These are phyloP conservation scores for Mycena belliarum DNA, from an alignment of 768 basidiomycete species.

Conservation along the genomic window DNA sequence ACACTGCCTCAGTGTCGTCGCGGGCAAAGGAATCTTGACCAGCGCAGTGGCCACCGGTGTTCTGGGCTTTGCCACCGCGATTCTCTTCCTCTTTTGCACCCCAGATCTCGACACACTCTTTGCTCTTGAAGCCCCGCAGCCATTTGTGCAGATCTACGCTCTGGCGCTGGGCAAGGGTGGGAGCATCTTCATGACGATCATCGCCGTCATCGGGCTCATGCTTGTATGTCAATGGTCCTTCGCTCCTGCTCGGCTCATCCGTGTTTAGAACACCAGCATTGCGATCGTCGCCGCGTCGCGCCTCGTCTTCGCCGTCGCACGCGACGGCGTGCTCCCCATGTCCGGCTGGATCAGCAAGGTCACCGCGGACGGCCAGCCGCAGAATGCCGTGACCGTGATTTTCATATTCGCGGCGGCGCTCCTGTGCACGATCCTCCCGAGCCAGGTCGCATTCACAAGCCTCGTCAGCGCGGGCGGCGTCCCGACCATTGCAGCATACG, in stretches of 20 bases:
- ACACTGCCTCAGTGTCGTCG: slow-evolving; percentile 53
- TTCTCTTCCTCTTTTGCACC: slow-evolving; percentile 83
- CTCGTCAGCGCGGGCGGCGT: slow-evolving; percentile 84
- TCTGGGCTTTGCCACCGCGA: slow-evolving; percentile 75
- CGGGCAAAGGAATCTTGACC: slow-evolving; percentile 79
- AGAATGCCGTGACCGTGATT: slow-evolving; percentile 86
- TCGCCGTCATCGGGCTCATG: slow-evolving; percentile 81
- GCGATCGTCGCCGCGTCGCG: slow-evolving; percentile 88
- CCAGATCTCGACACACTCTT: slow-evolving; percentile 79
- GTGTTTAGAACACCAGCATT: slow-evolving; percentile 77
- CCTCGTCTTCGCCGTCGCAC: slow-evolving; percentile 87
- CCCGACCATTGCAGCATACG: slow-evolving; percentile 88
- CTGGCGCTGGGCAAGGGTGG: slow-evolving; percentile 78
- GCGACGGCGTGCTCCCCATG: slow-evolving; percentile 87
- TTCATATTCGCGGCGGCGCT: slow-evolving; percentile 72
- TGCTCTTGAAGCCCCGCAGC: slow-evolving; percentile 79
- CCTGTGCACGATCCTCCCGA: slow-evolving; percentile 87
- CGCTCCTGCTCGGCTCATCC: neutral
- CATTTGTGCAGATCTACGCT: slow-evolving; percentile 87
- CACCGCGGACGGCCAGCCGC: slow-evolving; percentile 69
- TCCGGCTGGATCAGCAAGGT: slow-evolving; percentile 83
- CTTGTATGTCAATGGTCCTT: slow-evolving; percentile 50
- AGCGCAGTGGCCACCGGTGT: slow-evolving; percentile 78
- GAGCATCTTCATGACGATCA: slow-evolving; percentile 83
- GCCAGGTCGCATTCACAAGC: slow-evolving; percentile 90